Conservation (phyloP, 2,329 filamentous ascomycete genomes). For the Coniella lustricola region DNA sequence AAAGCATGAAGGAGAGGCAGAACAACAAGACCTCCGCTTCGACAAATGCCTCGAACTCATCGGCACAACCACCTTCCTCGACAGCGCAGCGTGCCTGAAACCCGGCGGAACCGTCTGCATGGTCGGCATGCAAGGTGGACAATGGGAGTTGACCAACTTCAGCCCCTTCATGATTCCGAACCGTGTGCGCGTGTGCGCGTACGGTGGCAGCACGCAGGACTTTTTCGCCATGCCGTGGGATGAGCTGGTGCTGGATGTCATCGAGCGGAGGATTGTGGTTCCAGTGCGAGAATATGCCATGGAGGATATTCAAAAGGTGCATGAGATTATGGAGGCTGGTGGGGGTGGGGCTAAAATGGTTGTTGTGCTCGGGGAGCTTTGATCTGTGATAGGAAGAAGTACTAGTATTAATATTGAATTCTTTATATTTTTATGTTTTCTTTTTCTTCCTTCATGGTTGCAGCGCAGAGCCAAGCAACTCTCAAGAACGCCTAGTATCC, state of each 20-base stretch:
- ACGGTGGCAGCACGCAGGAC: conserved; percentile 16
- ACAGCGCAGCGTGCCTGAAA: conserved; percentile 34
- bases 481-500: too few relatives aligned
- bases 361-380: conserved; percentile 7
- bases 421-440: too few relatives aligned
- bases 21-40: conserved; percentile 21
- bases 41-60: conserved; percentile 41
- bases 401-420: too few relatives aligned
- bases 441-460: too few relatives aligned
- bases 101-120: conserved; percentile 36
- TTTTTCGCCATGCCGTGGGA: conserved; percentile 19
- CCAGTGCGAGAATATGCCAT: conserved; percentile 17
- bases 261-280: conserved; percentile 17
- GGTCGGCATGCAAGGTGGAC: conserved; percentile 27
- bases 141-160: conserved; percentile 18
- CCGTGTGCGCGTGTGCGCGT: conserved; percentile 14
- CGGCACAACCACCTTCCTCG: conserved; percentile 33
- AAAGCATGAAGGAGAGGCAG: too few relatives aligned
- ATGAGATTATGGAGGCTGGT: conserved; percentile 18
- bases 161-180: conserved; percentile 15
- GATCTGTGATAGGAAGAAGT: too few relatives aligned
- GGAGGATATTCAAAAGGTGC: conserved; percentile 20
- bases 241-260: conserved; percentile 17
- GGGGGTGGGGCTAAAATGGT: conserved; percentile 19
- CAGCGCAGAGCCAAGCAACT: too few relatives aligned